phyloP scores from a whole-genome alignment of 306 rosid species.

The Cucurbita argyrosperma region DNA sequence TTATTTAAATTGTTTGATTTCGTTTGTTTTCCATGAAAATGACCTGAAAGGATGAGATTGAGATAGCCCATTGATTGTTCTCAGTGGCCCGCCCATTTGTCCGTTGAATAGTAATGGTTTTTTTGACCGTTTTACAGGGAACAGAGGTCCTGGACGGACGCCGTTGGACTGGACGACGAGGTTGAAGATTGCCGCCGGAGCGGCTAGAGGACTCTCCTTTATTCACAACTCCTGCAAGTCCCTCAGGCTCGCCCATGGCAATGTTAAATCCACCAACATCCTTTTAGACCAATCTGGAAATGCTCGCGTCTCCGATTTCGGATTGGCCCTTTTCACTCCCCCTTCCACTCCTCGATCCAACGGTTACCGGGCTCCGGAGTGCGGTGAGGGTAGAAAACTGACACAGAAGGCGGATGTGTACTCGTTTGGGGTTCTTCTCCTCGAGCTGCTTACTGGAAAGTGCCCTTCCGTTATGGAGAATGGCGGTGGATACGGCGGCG shows the following conservation, averaged over 20 bases:
- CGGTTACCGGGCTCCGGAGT: slow-evolving; percentile 76
- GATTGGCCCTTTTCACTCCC: slow-evolving; percentile 36
- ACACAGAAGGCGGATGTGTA: slow-evolving; percentile 61
- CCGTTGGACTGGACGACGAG: slow-evolving; percentile 86
- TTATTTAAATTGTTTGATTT: neutral
- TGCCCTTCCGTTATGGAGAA: slow-evolving; percentile 48
- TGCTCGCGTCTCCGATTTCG: slow-evolving; percentile 59
- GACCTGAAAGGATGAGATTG: slow-evolving; percentile 10
- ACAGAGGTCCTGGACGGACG: slow-evolving; percentile 85
- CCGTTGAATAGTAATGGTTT: neutral
- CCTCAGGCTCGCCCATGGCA: slow-evolving; percentile 54
- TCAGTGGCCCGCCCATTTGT: neutral
- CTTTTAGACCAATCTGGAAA: slow-evolving; percentile 46
- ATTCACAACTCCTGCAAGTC: slow-evolving; percentile 60
- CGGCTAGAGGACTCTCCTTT: slow-evolving; percentile 64
- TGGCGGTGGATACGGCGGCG: slow-evolving; percentile 25
- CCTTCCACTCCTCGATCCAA: slow-evolving; percentile 27
- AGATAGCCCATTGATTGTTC: neutral
- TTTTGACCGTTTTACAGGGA: slow-evolving; percentile 27
- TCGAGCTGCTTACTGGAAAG: slow-evolving; percentile 76
- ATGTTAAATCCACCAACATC: slow-evolving; percentile 71
- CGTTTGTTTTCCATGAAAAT: slow-evolving; percentile 1
- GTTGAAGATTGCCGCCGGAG: slow-evolving; percentile 61
- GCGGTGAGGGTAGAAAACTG: slow-evolving; percentile 36
- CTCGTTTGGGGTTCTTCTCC: slow-evolving; percentile 60